These are phyloP conservation scores for Phyllostachys edulis DNA, from an alignment of 176 grass and related monocot genomes.

Conservation along the genomic window DNA sequence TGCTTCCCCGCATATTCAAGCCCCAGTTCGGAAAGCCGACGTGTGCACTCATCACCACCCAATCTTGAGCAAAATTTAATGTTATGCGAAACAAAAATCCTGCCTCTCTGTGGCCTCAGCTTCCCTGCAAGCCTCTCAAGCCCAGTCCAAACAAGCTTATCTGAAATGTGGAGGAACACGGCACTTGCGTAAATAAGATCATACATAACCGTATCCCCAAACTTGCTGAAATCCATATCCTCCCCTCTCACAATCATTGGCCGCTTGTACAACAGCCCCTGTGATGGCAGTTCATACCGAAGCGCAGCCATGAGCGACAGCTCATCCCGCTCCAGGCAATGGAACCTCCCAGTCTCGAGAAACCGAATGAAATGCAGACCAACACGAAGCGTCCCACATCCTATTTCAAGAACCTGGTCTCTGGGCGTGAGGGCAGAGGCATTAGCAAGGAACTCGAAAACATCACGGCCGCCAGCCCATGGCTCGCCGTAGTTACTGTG, in stretches of 20 bases:
- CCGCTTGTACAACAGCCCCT: constrained; percentile 82
- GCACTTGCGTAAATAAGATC: constrained; percentile 94
- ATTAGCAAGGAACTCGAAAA: constrained; percentile 83
- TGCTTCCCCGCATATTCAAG: constrained; percentile 72
- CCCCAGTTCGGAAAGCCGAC: constrained; percentile 52
- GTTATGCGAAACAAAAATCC: constrained; percentile 92
- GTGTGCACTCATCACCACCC: constrained; percentile 73
- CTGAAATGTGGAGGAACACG: constrained; percentile 78
- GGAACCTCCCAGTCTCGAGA: constrained; percentile 69
- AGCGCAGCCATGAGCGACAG: constrained; percentile 84
- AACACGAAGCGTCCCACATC: constrained; percentile 90
- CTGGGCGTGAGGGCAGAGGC: constrained; percentile 43
- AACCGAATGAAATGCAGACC: constrained; percentile 88
- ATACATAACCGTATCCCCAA: constrained; percentile 70
- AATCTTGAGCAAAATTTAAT: constrained; percentile 86
- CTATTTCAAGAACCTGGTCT: constrained; percentile 79
- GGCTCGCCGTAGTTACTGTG: constrained; percentile 97
- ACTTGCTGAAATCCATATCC: constrained; percentile 84
- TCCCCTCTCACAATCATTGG: constrained; percentile 74
- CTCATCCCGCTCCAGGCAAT: constrained; percentile 90
- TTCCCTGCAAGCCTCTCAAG: constrained; percentile 64
- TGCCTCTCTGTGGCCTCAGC: constrained; percentile 71
- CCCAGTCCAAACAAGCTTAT: constrained; percentile 83
- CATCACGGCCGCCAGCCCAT: constrained; percentile 78
- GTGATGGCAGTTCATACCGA: constrained; percentile 69